Percentiles rank a stretch among this genome's conserved stretches.
phyloP scores from a whole-genome alignment of 2,329 filamentous ascomycete species.

The Davidsoniella neocaledoniae region DNA sequence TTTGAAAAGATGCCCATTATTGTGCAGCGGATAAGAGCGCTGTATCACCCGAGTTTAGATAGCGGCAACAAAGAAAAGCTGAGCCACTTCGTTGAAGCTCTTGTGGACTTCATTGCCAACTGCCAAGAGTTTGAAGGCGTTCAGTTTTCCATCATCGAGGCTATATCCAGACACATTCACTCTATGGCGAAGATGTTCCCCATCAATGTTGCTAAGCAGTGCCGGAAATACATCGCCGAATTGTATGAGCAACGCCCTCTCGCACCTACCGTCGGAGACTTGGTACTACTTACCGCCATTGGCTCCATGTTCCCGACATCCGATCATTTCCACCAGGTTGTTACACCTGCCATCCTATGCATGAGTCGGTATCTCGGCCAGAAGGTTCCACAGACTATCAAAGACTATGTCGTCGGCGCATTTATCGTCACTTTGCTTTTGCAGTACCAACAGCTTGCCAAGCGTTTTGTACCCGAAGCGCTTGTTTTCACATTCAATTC shows the following conservation, averaged over 20 bases:
- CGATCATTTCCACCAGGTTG: conserved; percentile 91
- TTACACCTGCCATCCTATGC: conserved; percentile 76
- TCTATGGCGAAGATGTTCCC: conserved; percentile 80
- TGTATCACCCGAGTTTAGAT: conserved; percentile 81
- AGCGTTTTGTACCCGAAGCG: conserved; percentile 78
- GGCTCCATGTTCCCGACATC: conserved; percentile 81
- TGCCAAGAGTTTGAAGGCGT: conserved; percentile 23
- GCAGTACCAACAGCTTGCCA: conserved; percentile 69
- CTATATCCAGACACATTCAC: conserved; percentile 74
- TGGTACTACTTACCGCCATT: conserved; percentile 70
- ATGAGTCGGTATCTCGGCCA: conserved; percentile 73
- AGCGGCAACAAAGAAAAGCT: conserved; percentile 75
- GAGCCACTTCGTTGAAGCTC: conserved; percentile 43
- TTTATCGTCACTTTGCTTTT: conserved; percentile 66
- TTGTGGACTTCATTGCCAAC: conserved; percentile 46
- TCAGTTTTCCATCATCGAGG: conserved; percentile 56
- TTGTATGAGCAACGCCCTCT: conserved; percentile 33
- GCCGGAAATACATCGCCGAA: conserved; percentile 54
- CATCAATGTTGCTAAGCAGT: conserved; percentile 57
- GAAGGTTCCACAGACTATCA: conserved; percentile 45
- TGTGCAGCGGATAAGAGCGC: conserved; percentile 73
- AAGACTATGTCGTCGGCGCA: conserved; percentile 55
- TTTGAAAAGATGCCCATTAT: conserved; percentile 55
- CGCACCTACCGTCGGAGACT: conserved; percentile 41
- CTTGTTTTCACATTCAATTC: conserved; percentile 68